These are phyloP conservation scores for Fusarium cyanostomum DNA, from an alignment of 2,329 filamentous ascomycete genomes.

Conservation along the genomic window DNA sequence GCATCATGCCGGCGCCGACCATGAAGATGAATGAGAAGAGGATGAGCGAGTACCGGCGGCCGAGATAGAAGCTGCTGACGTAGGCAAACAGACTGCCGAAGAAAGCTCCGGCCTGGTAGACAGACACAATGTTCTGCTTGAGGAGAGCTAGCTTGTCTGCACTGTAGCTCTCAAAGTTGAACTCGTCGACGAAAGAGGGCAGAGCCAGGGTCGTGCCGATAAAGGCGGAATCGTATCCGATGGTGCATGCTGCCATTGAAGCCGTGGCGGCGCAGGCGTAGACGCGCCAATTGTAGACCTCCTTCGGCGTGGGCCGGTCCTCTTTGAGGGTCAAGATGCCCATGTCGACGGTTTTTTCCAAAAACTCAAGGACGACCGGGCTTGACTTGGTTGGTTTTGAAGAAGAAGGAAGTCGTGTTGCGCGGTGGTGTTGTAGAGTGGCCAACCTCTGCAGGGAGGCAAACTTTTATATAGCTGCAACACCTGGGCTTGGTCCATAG, in stretches of 20 bases:
- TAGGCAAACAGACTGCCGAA: conserved; percentile 80
- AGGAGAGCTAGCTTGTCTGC: conserved; percentile 63
- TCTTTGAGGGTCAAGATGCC: conserved; percentile 62
- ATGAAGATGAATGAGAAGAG: conserved; percentile 71
- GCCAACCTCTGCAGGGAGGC: conserved; percentile 23
- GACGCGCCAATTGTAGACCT: conserved; percentile 70
- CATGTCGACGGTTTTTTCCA: conserved; percentile 44
- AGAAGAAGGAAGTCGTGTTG: conserved; percentile 22
- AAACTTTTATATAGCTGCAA: conserved; percentile 36
- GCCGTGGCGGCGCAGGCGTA: conserved; percentile 64
- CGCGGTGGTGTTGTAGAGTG: conserved; percentile 10
- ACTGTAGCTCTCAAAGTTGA: conserved; percentile 65
- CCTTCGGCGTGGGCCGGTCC: conserved; percentile 65
- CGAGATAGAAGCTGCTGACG: conserved; percentile 71
- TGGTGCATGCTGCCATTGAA: conserved; percentile 66
- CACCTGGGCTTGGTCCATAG: neutral
- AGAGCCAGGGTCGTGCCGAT: conserved; percentile 81
- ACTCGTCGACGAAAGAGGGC: conserved; percentile 74
- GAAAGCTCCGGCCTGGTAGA: conserved; percentile 85
- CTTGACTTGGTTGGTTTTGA: neutral
- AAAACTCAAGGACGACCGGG: neutral
- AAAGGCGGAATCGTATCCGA: conserved; percentile 76
- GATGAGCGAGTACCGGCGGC: conserved; percentile 71
- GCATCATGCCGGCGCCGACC: conserved; percentile 76
- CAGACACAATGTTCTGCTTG: conserved; percentile 80